Evolutionary conservation across 2,329 filamentous ascomycete species (phyloP), one percentile per base, ranked within the genome.

Genomic region (Davidsoniella virescens): DNA sequence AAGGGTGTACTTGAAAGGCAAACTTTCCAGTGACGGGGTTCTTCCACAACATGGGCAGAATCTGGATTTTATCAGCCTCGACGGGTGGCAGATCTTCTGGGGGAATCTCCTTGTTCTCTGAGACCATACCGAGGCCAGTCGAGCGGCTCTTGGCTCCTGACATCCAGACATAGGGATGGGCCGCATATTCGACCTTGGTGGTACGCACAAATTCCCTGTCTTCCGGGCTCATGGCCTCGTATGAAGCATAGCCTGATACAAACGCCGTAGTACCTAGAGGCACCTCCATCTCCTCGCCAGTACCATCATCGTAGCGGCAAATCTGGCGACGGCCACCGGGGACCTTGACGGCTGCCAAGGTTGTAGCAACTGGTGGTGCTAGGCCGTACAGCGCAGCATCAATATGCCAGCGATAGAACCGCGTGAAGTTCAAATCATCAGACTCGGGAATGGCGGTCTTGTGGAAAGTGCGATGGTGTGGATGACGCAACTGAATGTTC

Each of bases 121-220:
- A 81, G 23, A 82, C 66, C 51, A 88, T 65, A n/a, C 84, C 84
- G 0, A 88, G 72, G 0, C 84, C 84, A 47, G 78, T 76, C 5
- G 80, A 68, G 14, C 75, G 75, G 38, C 81, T 80, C 57, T 75
- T 76, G 43, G 83, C 80, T 20, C 68, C 62, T 52, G 72, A 78
- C 81, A 88, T 88, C 84, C 84, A 90, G 54, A 88, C 76, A 63
- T 88, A 88, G 4, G 84, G 84, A 57, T 88, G 84, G 2, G 84
- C 72, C 0, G 83, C 82, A 59, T 88, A 88, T 63, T 87, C 82
- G 43, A 86, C 73, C 52, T 70, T 75, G 17, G 80, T 81, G 4
- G 70, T 75, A 47, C 78, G 72, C 1, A 71, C 82, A 56, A 87
- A 84, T 42, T 72, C 70, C 61, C 84, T 75, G 58, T 87, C 81